Conservation (phyloP, 441 rosid genomes). For the Manihot esculenta region DNA sequence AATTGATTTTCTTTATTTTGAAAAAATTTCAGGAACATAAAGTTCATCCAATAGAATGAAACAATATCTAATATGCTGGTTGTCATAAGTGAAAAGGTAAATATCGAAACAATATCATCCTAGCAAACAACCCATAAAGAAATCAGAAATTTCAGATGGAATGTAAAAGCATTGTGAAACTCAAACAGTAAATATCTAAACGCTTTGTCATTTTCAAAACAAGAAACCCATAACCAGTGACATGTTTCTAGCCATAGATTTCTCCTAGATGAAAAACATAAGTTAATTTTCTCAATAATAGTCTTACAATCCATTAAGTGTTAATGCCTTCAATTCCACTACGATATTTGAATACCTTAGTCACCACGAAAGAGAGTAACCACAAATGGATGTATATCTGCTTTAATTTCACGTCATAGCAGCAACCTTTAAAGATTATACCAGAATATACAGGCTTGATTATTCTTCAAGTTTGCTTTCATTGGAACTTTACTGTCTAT, state of each 20-base stretch:
- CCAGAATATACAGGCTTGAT: background rate
- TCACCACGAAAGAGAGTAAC: background rate
- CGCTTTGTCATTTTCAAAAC: background rate
- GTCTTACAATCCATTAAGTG: background rate
- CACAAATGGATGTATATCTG: too few species aligned
- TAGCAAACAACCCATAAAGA: background rate
- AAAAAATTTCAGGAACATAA: background rate
- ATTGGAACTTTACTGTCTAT: background rate
- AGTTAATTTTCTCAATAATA: background rate
- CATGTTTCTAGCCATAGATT: background rate
- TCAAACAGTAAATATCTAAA: background rate
- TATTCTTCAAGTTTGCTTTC: background rate
- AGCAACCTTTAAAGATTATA: background rate
- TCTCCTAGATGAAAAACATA: background rate
- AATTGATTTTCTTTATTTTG: background rate
- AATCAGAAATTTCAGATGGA: background rate
- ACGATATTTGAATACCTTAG: background rate
- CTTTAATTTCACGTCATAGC: background rate
- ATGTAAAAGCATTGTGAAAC: background rate
- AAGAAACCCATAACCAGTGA: background rate
- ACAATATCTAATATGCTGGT: background rate
- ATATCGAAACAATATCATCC: background rate
- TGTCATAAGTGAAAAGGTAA: background rate
- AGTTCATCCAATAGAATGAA: background rate
- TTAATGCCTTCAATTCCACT: background rate